These are phyloP conservation scores for Malus orientalis DNA, from an alignment of 306 rosid species.

Conservation along the genomic window DNA sequence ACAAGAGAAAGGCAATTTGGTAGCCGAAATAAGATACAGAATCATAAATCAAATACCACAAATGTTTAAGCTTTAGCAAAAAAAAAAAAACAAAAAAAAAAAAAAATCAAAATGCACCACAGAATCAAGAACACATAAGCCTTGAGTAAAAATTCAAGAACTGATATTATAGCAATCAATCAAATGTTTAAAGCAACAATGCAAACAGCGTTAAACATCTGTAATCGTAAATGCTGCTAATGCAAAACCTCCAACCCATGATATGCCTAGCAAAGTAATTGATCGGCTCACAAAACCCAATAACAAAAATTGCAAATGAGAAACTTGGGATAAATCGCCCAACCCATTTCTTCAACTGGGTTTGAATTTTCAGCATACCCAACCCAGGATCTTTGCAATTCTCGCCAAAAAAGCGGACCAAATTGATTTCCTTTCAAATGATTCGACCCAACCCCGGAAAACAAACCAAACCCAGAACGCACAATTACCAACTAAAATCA, in stretches of 20 bases:
- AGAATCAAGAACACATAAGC: neutral
- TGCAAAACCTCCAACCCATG: neutral
- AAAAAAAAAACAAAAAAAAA: too few species aligned
- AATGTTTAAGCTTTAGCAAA: neutral
- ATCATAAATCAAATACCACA: neutral
- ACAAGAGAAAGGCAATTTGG: neutral
- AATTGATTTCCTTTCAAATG: neutral
- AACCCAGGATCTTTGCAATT: neutral
- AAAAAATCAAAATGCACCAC: neutral
- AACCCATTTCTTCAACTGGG: neutral
- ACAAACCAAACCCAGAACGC: neutral
- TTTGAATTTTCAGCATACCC: neutral
- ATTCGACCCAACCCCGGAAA: neutral
- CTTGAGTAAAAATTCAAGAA: neutral
- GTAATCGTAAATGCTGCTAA: neutral
- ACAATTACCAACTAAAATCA: neutral
- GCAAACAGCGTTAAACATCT: neutral
- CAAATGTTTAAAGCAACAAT: neutral
- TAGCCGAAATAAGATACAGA: neutral
- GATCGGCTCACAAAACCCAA: neutral
- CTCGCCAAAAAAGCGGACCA: neutral
- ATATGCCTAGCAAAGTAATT: neutral
- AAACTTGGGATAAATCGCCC: neutral
- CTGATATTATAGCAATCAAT: neutral
- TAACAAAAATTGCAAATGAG: neutral